Evolutionary conservation across 108 stramenopile species (phyloP).

Genomic region (Skeletonema tropicum): DNA sequence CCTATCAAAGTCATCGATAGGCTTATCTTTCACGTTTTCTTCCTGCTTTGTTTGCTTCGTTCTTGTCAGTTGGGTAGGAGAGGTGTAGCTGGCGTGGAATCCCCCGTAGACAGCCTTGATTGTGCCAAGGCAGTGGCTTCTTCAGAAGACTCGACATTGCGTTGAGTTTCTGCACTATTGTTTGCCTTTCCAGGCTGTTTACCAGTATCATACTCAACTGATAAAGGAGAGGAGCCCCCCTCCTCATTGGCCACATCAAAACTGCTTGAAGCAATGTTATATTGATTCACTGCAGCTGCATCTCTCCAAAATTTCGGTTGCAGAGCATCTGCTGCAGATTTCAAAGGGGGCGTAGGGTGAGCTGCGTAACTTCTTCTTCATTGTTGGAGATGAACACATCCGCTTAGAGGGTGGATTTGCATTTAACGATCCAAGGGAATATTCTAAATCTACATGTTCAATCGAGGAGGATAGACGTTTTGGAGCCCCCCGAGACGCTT

Average conservation of each 20-base stretch:
- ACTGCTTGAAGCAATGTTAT: conserved; percentile 36
- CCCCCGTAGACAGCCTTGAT: conserved; percentile 17
- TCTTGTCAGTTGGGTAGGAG: neutral
- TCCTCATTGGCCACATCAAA: conserved; percentile 39
- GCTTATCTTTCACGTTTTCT: neutral
- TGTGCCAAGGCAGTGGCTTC: conserved; percentile 26
- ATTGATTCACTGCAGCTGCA: conserved; percentile 32
- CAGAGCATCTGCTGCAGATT: conserved; percentile 32
- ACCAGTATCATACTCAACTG: neutral
- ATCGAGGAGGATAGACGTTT: conserved; percentile 30
- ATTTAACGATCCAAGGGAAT: conserved; percentile 35
- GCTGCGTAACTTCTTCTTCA: conserved; percentile 8
- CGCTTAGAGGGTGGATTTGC: conserved; percentile 18
- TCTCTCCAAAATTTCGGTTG: conserved; percentile 39
- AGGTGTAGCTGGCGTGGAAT: conserved; percentile 16
- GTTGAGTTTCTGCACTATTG: neutral
- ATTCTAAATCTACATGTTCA: conserved; percentile 40
- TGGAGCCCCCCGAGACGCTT: neutral
- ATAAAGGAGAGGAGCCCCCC: conserved; percentile 40
- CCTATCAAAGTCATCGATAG: conserved; percentile 29
- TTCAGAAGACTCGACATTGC: conserved; percentile 23
- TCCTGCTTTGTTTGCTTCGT: neutral
- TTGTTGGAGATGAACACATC: conserved; percentile 7
- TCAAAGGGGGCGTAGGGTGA: conserved; percentile 12
- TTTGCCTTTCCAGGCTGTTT: neutral